Percentiles rank a stretch among this genome's conserved stretches.
These are phyloP conservation scores for Penstemon barbatus DNA, from an alignment of 257 asterid species.

Conservation along the genomic window DNA sequence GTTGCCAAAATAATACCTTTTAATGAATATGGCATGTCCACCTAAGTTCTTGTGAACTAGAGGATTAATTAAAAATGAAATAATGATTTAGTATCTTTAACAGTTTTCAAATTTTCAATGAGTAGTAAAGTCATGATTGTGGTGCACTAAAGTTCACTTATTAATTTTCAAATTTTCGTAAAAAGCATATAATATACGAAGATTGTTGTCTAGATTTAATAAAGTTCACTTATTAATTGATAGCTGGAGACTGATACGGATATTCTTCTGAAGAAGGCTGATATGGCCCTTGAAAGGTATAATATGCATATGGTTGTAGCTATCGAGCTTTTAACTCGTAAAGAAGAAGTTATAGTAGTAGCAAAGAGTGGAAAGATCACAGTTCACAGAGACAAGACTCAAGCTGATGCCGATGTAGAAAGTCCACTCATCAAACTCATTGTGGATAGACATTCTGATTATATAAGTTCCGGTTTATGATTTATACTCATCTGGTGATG, in stretches of 20 bases:
- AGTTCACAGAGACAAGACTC: slow-evolving; percentile 59
- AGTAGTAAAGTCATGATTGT: too few relatives aligned
- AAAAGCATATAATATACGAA: background rate
- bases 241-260: slow-evolving; percentile 87
- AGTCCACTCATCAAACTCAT: slow-evolving; percentile 63
- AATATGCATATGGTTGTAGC: slow-evolving; percentile 90
- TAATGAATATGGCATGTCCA: too few relatives aligned
- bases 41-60: too few relatives aligned
- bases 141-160: slow-evolving; percentile 16
- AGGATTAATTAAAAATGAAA: too few relatives aligned
- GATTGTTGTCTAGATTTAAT: background rate
- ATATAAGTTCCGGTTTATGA: slow-evolving; percentile 34
- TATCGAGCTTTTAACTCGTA: slow-evolving; percentile 87
- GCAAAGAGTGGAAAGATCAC: slow-evolving; percentile 46
- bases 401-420: slow-evolving; percentile 65
- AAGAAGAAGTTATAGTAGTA: slow-evolving; percentile 85
- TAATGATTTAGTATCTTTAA: too few relatives aligned
- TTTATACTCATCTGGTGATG: background rate
- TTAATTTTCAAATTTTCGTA: slow-evolving; percentile 60
- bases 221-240: background rate
- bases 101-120: too few relatives aligned
- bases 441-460: slow-evolving; percentile 65
- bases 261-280: slow-evolving; percentile 83
- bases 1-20: too few relatives aligned
- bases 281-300: slow-evolving; percentile 68